Conservation (phyloP, 495 filamentous ascomycete species). For the Penicillium dipodomyicola region DNA sequence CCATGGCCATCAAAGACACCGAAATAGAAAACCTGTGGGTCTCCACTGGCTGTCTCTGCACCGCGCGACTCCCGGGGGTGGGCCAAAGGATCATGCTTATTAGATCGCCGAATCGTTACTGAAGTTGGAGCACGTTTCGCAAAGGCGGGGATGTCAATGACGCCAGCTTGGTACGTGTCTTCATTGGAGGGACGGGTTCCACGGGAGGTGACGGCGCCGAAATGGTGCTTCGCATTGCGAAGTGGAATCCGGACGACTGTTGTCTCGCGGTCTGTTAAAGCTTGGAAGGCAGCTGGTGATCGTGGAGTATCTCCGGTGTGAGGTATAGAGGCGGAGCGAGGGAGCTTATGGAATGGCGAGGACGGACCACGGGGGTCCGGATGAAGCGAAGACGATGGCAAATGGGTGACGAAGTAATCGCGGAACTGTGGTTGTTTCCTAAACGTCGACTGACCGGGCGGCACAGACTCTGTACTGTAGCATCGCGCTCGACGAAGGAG, state of each 20-base stretch:
- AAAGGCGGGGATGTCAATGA: conserved; percentile 88
- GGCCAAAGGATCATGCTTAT: conserved; percentile 13
- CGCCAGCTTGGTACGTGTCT: conserved; percentile 91
- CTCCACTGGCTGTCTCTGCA: conserved; percentile 74
- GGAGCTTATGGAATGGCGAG: conserved; percentile 68
- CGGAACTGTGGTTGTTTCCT: conserved; percentile 66
- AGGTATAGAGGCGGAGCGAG: conserved; percentile 77
- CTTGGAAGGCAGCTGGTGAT: conserved; percentile 55
- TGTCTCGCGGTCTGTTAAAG: conserved; percentile 67
- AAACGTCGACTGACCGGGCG: conserved; percentile 7
- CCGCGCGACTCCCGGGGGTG: conserved; percentile 45
- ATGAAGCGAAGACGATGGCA: conserved; percentile 89
- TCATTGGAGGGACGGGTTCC: conserved; percentile 87
- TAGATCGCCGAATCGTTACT: conserved; percentile 47
- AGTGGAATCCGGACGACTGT: conserved; percentile 98
- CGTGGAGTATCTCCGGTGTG: conserved; percentile 57
- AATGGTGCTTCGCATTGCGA: conserved; percentile 92
- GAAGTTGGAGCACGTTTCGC: conserved; percentile 76
- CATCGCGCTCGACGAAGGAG: conserved; percentile 18
- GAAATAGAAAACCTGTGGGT: conserved; percentile 97
- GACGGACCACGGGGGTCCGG: conserved; percentile 72
- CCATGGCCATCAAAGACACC: conserved; percentile 96
- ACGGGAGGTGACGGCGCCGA: conserved; percentile 73
- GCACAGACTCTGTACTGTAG: conserved; percentile 21
- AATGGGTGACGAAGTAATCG: conserved; percentile 94